Conservation (phyloP, 192 early-diverging fungal genomes). For the Gamsiella multidivaricata region DNA sequence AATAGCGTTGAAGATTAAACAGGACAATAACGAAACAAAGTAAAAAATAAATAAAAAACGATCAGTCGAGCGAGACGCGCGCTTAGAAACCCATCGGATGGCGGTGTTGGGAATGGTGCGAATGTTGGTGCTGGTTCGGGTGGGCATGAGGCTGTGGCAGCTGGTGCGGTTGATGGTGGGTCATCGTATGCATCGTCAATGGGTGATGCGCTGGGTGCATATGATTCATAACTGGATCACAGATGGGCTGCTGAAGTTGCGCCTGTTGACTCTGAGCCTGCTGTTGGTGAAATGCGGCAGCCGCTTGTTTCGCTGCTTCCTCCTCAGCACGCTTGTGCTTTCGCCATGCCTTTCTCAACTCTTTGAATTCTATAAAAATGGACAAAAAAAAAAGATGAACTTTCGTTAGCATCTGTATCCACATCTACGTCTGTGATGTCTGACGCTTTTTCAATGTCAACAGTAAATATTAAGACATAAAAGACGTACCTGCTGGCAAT, state of each 20-base stretch:
- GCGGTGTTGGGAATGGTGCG: slow-evolving; percentile 30
- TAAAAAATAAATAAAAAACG: neutral
- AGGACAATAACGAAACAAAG: neutral
- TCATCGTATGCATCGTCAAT: slow-evolving; percentile 24
- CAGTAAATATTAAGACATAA: neutral
- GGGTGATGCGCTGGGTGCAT: slow-evolving; percentile 36
- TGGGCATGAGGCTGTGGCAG: slow-evolving; percentile 44
- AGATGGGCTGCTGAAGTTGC: slow-evolving; percentile 16
- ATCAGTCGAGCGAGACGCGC: slow-evolving; percentile 5
- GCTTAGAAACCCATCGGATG: slow-evolving; percentile 51
- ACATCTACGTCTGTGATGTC: no score
- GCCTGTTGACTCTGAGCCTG: slow-evolving; percentile 26
- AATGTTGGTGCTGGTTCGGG: slow-evolving; percentile 37
- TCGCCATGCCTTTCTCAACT: slow-evolving; percentile 68
- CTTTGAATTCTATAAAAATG: slow-evolving; percentile 64
- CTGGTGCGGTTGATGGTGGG: slow-evolving; percentile 48
- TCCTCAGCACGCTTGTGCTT: slow-evolving; percentile 65
- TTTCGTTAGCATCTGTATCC: neutral
- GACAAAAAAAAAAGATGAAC: slow-evolving; percentile 2
- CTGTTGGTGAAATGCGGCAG: slow-evolving; percentile 36
- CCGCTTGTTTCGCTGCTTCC: slow-evolving; percentile 52
- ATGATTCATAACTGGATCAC: slow-evolving; percentile 35
- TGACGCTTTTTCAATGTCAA: no score
- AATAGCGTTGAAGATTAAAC: neutral
- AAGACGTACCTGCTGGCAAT: slow-evolving; percentile 59